Evolutionary conservation across 495 filamentous ascomycete species (phyloP).

Genomic region (Aspergillus nanangensis): DNA sequence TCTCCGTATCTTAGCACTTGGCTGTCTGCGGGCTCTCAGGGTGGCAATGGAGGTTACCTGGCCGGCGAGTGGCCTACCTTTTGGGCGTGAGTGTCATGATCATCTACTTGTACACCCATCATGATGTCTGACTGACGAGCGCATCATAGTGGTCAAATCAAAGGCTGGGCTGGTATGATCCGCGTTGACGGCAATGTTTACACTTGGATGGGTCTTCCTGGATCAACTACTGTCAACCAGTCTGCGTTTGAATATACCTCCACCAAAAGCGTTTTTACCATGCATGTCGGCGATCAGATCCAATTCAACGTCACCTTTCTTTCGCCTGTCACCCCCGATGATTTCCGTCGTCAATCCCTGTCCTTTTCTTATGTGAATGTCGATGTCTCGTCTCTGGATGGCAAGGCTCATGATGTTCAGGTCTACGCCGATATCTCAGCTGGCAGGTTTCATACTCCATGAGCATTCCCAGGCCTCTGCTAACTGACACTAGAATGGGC

Average conservation of each 20-base stretch:
- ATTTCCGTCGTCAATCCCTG: slow-evolving; percentile 51
- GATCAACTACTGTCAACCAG: slow-evolving; percentile 41
- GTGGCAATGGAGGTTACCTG: slow-evolving; percentile 54
- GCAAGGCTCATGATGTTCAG: slow-evolving; percentile 48
- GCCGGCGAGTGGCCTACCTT: slow-evolving; percentile 55
- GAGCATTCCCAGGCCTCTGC: too few species aligned
- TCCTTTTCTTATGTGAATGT: slow-evolving; percentile 54
- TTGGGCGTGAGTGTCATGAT: slow-evolving; percentile 42
- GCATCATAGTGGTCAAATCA: slow-evolving; percentile 41
- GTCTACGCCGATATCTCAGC: slow-evolving; percentile 59
- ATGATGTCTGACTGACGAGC: too few species aligned
- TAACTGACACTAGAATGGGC: slow-evolving; percentile 47
- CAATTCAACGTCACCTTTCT: slow-evolving; percentile 55
- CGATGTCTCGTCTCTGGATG: slow-evolving; percentile 49
- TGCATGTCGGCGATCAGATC: slow-evolving; percentile 43
- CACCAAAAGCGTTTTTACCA: slow-evolving; percentile 53
- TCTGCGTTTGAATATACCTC: slow-evolving; percentile 53
- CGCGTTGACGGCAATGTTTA: slow-evolving; percentile 52
- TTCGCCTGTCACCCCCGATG: slow-evolving; percentile 52
- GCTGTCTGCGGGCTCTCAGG: slow-evolving; percentile 47
- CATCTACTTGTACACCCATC: not conserved
- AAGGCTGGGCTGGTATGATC: slow-evolving; percentile 53
- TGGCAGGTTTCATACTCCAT: slow-evolving; percentile 46
- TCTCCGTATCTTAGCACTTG: slow-evolving; percentile 56
- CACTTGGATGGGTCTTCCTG: slow-evolving; percentile 52